Evolutionary conservation across 176 grass and related monocot genomes (phyloP).

Genomic region (Musa troglodytarum): DNA sequence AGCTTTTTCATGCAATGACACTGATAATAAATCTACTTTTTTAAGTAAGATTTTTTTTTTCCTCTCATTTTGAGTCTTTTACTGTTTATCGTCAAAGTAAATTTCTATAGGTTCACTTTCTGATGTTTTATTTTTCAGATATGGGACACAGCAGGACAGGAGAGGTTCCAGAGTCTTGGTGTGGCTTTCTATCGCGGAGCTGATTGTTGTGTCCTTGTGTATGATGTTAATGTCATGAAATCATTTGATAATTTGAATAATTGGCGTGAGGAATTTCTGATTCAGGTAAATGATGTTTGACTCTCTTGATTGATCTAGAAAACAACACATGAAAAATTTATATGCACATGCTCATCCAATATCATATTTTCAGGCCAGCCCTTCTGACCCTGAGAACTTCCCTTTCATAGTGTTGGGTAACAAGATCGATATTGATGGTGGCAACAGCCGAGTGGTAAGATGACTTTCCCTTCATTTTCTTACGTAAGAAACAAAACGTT

Average conservation of each 20-base stretch:
- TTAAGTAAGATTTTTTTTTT: too few species aligned
- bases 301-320: background rate
- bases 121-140: constrained; percentile 39
- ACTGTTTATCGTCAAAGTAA: background rate
- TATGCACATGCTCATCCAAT: background rate
- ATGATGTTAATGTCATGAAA: too few species aligned
- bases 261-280: constrained; percentile 11
- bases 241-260: too few species aligned
- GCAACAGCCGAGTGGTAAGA: constrained; percentile 81
- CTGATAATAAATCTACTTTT: too few species aligned
- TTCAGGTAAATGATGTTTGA: constrained; percentile 36
- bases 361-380: constrained; percentile 52
- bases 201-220: too few species aligned
- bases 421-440: constrained; percentile 86
- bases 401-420: constrained; percentile 90
- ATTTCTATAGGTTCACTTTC: background rate
- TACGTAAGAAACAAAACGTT: background rate
- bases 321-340: background rate
- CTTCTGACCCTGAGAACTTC: constrained; percentile 80
- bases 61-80: background rate
- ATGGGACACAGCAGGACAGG: constrained; percentile 92
- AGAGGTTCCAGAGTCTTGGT: constrained; percentile 6
- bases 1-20: too few species aligned
- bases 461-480: background rate
- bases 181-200: too few species aligned